Percentiles rank a stretch among this genome's conserved stretches.
These are phyloP conservation scores for Agroathelia rolfsii DNA, from an alignment of 1,284 basidiomycete species.

Conservation along the genomic window DNA sequence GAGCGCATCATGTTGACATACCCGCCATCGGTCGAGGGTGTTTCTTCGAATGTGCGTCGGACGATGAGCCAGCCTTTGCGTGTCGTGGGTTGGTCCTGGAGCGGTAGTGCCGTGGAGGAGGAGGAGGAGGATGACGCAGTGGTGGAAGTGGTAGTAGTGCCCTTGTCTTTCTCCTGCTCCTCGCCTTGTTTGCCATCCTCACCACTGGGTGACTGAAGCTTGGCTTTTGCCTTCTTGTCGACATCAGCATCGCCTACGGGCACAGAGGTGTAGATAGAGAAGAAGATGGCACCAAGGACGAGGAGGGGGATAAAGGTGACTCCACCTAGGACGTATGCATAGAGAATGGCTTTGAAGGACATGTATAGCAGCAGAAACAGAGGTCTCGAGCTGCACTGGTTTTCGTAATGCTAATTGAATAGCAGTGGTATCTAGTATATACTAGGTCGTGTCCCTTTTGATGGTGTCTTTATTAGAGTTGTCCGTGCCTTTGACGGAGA, in stretches of 20 bases:
- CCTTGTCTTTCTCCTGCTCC: constrained; percentile 19
- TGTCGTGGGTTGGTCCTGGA: constrained; percentile 48
- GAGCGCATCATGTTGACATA: constrained; percentile 64
- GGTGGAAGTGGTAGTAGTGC: constrained; percentile 12
- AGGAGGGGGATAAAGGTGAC: constrained; percentile 77
- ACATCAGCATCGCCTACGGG: constrained; percentile 54
- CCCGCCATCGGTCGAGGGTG: constrained; percentile 43
- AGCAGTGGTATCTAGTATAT: no score
- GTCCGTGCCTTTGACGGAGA: no score
- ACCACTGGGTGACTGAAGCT: no score
- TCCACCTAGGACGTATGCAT: constrained; percentile 82
- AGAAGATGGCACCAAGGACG: constrained; percentile 43
- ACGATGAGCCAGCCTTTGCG: constrained; percentile 82
- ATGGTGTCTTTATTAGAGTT: no score
- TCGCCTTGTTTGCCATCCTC: constrained; percentile 15
- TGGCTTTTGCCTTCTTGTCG: constrained; percentile 30
- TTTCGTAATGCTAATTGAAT: no score
- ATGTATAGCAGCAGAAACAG: no score
- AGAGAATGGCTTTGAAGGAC: constrained; percentile 58
- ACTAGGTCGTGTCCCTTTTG: no score
- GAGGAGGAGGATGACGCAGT: no score
- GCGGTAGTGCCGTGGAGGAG: constrained; percentile 13
- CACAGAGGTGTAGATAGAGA: constrained; percentile 66
- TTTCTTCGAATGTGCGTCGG: constrained; percentile 69
- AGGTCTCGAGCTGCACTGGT: no score